Evolutionary conservation across 768 basidiomycete genomes (phyloP).

Genomic region (Boletus sensibilis): DNA sequence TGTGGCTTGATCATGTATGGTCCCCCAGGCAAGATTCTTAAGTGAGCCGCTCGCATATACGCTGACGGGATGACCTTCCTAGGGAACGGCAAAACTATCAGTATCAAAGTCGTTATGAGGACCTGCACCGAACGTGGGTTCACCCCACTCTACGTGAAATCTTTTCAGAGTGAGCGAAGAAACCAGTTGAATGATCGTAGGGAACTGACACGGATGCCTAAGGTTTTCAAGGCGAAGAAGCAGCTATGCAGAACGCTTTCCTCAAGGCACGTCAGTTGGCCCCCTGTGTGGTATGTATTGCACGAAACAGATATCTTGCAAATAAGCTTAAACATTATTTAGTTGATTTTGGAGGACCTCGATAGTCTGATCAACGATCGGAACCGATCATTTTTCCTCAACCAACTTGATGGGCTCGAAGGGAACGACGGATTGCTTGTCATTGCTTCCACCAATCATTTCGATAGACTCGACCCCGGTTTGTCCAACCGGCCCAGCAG

Average conservation of each 20-base stretch:
- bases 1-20: slow-evolving; percentile 83
- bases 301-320: slow-evolving; percentile 28
- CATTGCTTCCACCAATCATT: slow-evolving; percentile 82
- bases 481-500: slow-evolving; percentile 76
- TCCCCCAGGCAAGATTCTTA: slow-evolving; percentile 54
- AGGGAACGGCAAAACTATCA: slow-evolving; percentile 87
- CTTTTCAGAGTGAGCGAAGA: slow-evolving; percentile 58
- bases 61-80: background rate
- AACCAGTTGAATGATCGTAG: background rate
- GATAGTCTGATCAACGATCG: slow-evolving; percentile 77
- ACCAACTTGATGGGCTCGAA: slow-evolving; percentile 79
- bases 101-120: slow-evolving; percentile 80
- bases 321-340: background rate
- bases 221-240: slow-evolving; percentile 65
- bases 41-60: background rate
- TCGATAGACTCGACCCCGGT: slow-evolving; percentile 75
- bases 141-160: slow-evolving; percentile 77
- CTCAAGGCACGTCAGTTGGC: slow-evolving; percentile 65
- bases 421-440: slow-evolving; percentile 78
- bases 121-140: slow-evolving; percentile 60
- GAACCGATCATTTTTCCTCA: slow-evolving; percentile 87
- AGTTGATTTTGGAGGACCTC: slow-evolving; percentile 56
- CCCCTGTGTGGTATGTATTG: slow-evolving; percentile 63
- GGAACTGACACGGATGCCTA: slow-evolving; percentile 7
- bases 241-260: slow-evolving; percentile 66